These are phyloP conservation scores for Boletus pseudo-olivaceus DNA, from an alignment of 768 basidiomycete species.

Conservation along the genomic window DNA sequence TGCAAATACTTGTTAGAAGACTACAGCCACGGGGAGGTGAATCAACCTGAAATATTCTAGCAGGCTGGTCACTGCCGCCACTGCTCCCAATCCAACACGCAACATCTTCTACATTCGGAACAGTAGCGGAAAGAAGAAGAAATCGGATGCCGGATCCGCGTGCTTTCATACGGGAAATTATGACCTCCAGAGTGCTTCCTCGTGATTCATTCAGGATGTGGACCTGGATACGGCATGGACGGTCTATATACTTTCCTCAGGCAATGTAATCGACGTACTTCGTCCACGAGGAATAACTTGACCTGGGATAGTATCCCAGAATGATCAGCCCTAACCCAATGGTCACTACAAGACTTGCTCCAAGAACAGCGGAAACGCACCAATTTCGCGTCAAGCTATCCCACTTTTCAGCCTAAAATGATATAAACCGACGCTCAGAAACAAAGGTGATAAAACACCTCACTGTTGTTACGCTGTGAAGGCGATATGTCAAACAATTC, in stretches of 20 bases:
- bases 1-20: conserved; percentile 28
- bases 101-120: conserved; percentile 89
- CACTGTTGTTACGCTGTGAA: conserved; percentile 72
- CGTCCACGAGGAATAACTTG: conserved; percentile 85
- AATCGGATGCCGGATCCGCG: conserved; percentile 72
- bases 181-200: conserved; percentile 90
- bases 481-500: neutral
- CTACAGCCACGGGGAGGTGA: neutral
- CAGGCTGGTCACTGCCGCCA: conserved; percentile 37
- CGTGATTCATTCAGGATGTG: conserved; percentile 89
- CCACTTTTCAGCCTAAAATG: conserved; percentile 86
- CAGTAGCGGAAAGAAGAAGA: conserved; percentile 87
- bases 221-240: conserved; percentile 47
- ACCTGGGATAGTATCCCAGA: conserved; percentile 66
- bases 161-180: conserved; percentile 90
- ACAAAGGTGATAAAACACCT: conserved; percentile 12
- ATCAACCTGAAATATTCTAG: conserved; percentile 67
- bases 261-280: conserved; percentile 43
- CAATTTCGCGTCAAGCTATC: conserved; percentile 89
- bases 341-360: conserved; percentile 2
- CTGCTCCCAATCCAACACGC: conserved; percentile 77
- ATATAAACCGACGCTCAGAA: neutral
- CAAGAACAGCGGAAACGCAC: conserved; percentile 45
- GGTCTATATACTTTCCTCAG: neutral
- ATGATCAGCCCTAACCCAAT: conserved; percentile 51